These are phyloP conservation scores for Taiozyma sp. DNA, from an alignment of 1,139 yeast species.

Conservation along the genomic window DNA sequence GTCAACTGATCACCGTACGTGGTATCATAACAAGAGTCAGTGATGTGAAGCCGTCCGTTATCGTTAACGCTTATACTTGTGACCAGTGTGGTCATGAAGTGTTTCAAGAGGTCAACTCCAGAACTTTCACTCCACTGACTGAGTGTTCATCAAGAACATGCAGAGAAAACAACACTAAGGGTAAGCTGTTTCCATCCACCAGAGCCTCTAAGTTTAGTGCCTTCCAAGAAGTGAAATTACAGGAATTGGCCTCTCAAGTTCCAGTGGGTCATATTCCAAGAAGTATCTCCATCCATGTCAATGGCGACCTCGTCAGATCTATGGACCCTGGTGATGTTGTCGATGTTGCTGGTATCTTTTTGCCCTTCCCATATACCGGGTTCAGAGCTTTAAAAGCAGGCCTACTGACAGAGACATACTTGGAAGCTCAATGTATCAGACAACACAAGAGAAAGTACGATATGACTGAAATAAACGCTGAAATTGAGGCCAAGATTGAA, in stretches of 20 bases:
- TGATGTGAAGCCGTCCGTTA: slow-evolving; percentile 90
- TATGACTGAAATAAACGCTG: slow-evolving; percentile 52
- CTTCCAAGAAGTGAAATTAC: slow-evolving; percentile 93
- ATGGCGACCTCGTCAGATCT: slow-evolving; percentile 84
- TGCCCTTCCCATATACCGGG: slow-evolving; percentile 96
- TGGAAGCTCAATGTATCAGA: slow-evolving; percentile 80
- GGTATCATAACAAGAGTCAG: slow-evolving; percentile 96
- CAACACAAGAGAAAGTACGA: slow-evolving; percentile 92
- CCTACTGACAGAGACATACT: slow-evolving; percentile 84
- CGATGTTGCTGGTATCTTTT: slow-evolving; percentile 85
- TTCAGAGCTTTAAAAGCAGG: slow-evolving; percentile 92
- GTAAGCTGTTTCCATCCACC: slow-evolving; percentile 88
- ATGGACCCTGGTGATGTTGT: slow-evolving; percentile 94
- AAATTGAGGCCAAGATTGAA: slow-evolving; percentile 50
- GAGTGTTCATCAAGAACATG: slow-evolving; percentile 88
- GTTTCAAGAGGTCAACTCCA: slow-evolving; percentile 88
- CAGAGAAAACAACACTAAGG: slow-evolving; percentile 72
- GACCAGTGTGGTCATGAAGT: slow-evolving; percentile 97
- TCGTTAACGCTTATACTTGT: slow-evolving; percentile 94
- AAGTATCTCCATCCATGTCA: slow-evolving; percentile 74
- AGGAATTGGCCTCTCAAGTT: slow-evolving; percentile 93
- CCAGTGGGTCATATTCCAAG: slow-evolving; percentile 98
- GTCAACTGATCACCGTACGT: slow-evolving; percentile 82
- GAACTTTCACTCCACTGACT: slow-evolving; percentile 76
- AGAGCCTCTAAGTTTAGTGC: slow-evolving; percentile 94